These are phyloP conservation scores for Fusarium palustre DNA, from an alignment of 2,329 filamentous ascomycete genomes.

Conservation along the genomic window DNA sequence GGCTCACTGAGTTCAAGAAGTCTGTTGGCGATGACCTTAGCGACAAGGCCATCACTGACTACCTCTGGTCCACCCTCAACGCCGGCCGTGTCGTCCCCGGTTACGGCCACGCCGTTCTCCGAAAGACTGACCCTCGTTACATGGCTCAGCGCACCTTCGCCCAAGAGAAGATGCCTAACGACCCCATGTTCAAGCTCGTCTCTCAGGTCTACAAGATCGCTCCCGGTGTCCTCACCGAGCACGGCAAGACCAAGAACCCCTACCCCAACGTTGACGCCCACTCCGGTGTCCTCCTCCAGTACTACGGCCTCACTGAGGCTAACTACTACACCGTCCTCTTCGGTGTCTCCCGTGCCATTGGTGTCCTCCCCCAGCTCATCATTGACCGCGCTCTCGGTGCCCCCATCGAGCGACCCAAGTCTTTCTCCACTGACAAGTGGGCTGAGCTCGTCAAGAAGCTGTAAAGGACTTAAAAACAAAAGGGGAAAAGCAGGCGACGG, in stretches of 20 bases:
- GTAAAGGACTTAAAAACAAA: conserved; percentile 63
- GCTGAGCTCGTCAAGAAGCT: conserved; percentile 93
- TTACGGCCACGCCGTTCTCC: conserved; percentile 95
- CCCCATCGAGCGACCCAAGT: conserved; percentile 98
- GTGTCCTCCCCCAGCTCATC: conserved; percentile 99
- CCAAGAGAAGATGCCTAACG: conserved; percentile 89
- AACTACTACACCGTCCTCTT: conserved; percentile 99
- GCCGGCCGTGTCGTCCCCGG: conserved; percentile 94
- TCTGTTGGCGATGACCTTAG: conserved; percentile 91
- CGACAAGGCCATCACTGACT: conserved; percentile 96
- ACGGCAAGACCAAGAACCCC: conserved; percentile 99
- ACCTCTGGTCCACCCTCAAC: conserved; percentile 95
- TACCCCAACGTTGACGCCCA: conserved; percentile 99
- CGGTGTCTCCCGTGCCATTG: conserved; percentile 96
- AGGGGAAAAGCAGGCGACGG: conserved; percentile 32
- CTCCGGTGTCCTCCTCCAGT: conserved; percentile 98
- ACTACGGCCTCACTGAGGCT: conserved; percentile 98
- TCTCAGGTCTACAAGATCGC: conserved; percentile 99
- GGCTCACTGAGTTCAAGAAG: conserved; percentile 99
- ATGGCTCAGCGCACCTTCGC: conserved; percentile 98
- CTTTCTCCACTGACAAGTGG: conserved; percentile 97
- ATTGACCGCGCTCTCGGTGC: conserved; percentile 97
- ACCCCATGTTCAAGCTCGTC: conserved; percentile 99
- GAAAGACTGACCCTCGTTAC: conserved; percentile 99
- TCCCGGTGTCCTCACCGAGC: conserved; percentile 95